Percentiles rank a stretch among this genome's conserved stretches.
Conservation (phyloP, 345 rosid species). For the Linum trigynum region DNA sequence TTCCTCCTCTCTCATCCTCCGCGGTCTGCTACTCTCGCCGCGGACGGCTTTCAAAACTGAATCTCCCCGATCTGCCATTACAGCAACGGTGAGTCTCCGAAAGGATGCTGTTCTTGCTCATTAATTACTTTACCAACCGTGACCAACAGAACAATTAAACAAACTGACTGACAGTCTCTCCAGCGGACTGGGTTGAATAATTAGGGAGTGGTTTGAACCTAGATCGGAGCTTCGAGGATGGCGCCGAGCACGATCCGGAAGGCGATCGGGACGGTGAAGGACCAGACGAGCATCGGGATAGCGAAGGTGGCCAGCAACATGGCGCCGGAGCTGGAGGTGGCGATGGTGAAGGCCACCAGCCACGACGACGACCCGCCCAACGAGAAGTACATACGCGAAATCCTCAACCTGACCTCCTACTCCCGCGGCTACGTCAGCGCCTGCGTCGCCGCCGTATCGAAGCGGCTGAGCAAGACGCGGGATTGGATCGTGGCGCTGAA, state of each 20-base stretch:
- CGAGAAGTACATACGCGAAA: conserved; percentile 70
- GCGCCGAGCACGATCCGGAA: conserved; percentile 83
- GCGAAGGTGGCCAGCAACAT: conserved; percentile 85
- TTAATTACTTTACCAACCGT: too few species aligned
- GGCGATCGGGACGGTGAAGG: conserved; percentile 93
- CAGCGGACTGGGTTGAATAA: too few species aligned
- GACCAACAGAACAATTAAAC: too few species aligned
- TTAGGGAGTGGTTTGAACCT: background rate
- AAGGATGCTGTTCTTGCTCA: too few species aligned
- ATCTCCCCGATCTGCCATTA: too few species aligned
- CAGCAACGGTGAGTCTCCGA: too few species aligned
- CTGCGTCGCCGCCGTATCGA: conserved; percentile 64
- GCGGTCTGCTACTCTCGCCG: too few species aligned
- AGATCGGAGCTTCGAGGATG: conserved; percentile 25
- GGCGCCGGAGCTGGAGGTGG: conserved; percentile 96
- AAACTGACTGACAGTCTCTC: too few species aligned
- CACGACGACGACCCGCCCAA: conserved; percentile 85
- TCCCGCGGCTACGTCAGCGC: conserved; percentile 65
- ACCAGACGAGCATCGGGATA: conserved; percentile 84
- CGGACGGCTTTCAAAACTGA: too few species aligned
- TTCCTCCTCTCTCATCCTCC: too few species aligned
- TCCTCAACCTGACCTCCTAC: conserved; percentile 44
- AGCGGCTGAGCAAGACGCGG: conserved; percentile 64
- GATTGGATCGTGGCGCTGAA: conserved; percentile 95
- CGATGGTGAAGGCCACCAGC: conserved; percentile 84